phyloP scores from a whole-genome alignment of 2,329 filamentous ascomycete species.

The Penicillium sp. region DNA sequence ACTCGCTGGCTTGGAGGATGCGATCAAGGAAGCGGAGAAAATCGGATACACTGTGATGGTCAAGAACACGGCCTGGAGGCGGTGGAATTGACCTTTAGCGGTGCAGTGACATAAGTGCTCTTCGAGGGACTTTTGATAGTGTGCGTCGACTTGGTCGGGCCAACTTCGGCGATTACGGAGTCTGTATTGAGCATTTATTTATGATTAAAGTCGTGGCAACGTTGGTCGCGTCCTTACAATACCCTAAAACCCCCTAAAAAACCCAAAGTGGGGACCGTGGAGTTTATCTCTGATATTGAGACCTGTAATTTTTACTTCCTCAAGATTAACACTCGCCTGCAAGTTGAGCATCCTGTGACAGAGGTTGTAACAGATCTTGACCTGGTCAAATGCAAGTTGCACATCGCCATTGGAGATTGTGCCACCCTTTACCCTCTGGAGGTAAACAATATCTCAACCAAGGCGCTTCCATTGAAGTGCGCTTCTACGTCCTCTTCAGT shows the following conservation, averaged over 20 bases:
- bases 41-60: neutral
- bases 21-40: slow-evolving; percentile 25
- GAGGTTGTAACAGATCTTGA: slow-evolving; percentile 40
- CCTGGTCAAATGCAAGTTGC: slow-evolving; percentile 29
- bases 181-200: slow-evolving; percentile 10
- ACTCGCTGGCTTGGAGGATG: neutral
- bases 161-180: neutral
- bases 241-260: too few relatives aligned
- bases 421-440: neutral
- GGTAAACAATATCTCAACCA: neutral
- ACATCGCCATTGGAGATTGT: neutral
- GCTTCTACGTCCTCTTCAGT: slow-evolving; percentile 4
- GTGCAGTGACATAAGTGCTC: neutral
- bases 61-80: slow-evolving; percentile 9
- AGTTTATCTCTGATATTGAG: neutral
- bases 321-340: slow-evolving; percentile 50
- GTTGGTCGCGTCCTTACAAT: neutral
- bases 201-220: too few relatives aligned
- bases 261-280: neutral
- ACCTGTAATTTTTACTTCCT: slow-evolving; percentile 44
- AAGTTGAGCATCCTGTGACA: slow-evolving; percentile 50
- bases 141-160: neutral
- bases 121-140: neutral
- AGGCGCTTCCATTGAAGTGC: slow-evolving; percentile 1
- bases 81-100: slow-evolving; percentile 13